Base-by-base conservation (phyloP, 2,329 filamentous ascomycete species). In the Cytospora leucostoma region DNA sequence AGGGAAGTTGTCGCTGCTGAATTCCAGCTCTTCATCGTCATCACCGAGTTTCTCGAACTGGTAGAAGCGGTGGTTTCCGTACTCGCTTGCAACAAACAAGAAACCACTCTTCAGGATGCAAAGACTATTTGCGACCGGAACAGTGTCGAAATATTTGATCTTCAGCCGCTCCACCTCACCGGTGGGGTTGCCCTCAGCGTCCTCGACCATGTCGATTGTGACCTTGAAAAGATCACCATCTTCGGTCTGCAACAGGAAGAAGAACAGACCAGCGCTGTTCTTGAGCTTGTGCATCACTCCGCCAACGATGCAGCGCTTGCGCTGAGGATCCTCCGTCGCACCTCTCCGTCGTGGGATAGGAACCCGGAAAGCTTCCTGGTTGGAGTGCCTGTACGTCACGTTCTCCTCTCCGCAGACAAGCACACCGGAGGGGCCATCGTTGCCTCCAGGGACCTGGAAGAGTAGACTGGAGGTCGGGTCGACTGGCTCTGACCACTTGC, bases 171-270 rank as follows among this genome's bases (percentile, higher is more conserved):
- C 86, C 2, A 98, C 93, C 72, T 95, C 91, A 35, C 90, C 90
- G 0, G 91, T 94, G 0, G 88, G 81, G 65, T 92, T 88, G 13
- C 90, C 92, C 54, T 90, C 85, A 1, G 89, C 85, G 70, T 96
- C 91, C 69, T 93, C 89, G 11, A 88, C 84, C 88, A 97, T 94
- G 67, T 97, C 93, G 65, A 99, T 88, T 0, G 90, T 97, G 56
- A 98, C 85, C 75, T 98, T 98, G 83, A 99, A 98, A 7, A 99
- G 81, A 75, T 99, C 96, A n/a, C 95, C 95, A 74, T 99, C 96
- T 63, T 99, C 95, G 0, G 91, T 93, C 74, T 99, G 95, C 0
- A 99, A 79, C 3, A 99, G 84, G 74, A 98, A 97, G 80, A 99
- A 99, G 79, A 99, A 99, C 1, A 93, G 93, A 34, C 93, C 93